Percentiles rank a stretch among this genome's conserved stretches.
These are phyloP conservation scores for Crithidia brevicula DNA, from an alignment of 208 protist genomes.

Conservation along the genomic window DNA sequence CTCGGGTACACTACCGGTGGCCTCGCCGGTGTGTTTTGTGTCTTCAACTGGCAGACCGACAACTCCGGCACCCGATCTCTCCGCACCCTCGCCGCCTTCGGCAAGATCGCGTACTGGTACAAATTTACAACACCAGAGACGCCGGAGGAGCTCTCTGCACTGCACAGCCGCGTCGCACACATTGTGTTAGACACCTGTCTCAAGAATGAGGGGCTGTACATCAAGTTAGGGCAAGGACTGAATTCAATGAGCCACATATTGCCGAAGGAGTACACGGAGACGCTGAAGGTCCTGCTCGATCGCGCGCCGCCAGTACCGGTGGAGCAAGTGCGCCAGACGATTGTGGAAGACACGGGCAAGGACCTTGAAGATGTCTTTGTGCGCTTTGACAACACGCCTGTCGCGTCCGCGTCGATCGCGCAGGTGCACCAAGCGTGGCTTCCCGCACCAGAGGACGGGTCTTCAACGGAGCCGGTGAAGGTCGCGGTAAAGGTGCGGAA, in stretches of 20 bases:
- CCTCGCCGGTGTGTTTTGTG: slow-evolving; percentile 27
- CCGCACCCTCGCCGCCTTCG: slow-evolving; percentile 46
- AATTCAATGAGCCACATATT: slow-evolving; percentile 90
- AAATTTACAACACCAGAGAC: slow-evolving; percentile 66
- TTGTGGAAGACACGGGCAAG: slow-evolving; percentile 69
- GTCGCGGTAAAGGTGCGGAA: slow-evolving; percentile 97
- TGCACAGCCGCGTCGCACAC: slow-evolving; percentile 55
- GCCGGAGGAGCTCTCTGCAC: slow-evolving; percentile 50
- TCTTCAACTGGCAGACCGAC: slow-evolving; percentile 55
- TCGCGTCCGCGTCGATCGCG: slow-evolving; percentile 95
- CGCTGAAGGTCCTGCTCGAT: slow-evolving; percentile 76
- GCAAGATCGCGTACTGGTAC: slow-evolving; percentile 59
- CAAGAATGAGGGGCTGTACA: slow-evolving; percentile 89
- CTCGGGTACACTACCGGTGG: slow-evolving; percentile 29
- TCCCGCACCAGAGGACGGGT: slow-evolving; percentile 22
- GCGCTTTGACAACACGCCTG: slow-evolving; percentile 86
- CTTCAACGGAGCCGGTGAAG: slow-evolving; percentile 18
- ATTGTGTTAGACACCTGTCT: slow-evolving; percentile 66
- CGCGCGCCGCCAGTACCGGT: slow-evolving; percentile 62
- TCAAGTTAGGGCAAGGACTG: slow-evolving; percentile 89
- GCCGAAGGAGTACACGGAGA: slow-evolving; percentile 80
- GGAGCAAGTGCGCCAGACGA: slow-evolving; percentile 44
- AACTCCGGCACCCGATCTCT: slow-evolving; percentile 71
- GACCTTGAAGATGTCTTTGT: slow-evolving; percentile 80
- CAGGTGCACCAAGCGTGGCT: slow-evolving; percentile 91